Evolutionary conservation across 179 eudicot species (phyloP).

Genomic region (Patellifolia procumbens): DNA sequence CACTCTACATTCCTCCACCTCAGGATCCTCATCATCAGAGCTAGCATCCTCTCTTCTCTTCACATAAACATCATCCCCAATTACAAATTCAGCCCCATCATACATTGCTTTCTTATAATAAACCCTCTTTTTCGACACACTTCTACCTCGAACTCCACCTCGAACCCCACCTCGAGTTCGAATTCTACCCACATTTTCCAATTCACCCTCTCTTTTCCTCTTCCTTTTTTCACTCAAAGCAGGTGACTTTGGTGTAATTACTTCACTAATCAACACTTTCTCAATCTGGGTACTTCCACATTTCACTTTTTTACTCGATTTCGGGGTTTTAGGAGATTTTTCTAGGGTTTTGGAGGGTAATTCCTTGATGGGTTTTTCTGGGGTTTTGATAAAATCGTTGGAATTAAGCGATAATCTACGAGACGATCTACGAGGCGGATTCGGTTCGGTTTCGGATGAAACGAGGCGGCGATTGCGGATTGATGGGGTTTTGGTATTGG

Average conservation of each 20-base stretch:
- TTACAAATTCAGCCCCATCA: conserved; percentile 75
- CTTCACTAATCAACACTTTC: conserved; percentile 4
- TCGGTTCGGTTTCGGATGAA: conserved; percentile 2
- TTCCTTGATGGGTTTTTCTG: conserved; percentile 12
- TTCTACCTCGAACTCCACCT: conserved; percentile 16
- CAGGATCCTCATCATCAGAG: conserved; percentile 75
- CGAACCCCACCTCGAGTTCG: conserved; percentile 20
- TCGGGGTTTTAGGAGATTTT: conserved; percentile 32
- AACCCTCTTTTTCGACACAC: conserved; percentile 49
- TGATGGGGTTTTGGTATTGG: conserved; percentile 39
- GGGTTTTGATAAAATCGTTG: conserved; percentile 25
- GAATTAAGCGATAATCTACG: conserved; percentile 32
- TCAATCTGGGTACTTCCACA: conserved; percentile 10
- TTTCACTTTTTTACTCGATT: conserved; percentile 23
- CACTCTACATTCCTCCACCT: conserved; percentile 79
- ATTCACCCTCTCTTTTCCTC: conserved; percentile 36
- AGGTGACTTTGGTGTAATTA: conserved; percentile 51
- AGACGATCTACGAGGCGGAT: conserved; percentile 34
- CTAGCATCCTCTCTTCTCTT: conserved; percentile 80
- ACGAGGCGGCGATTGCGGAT: not conserved
- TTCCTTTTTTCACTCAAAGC: conserved; percentile 44
- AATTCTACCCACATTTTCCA: conserved; percentile 11
- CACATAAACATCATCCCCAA: conserved; percentile 84
- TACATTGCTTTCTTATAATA: conserved; percentile 75
- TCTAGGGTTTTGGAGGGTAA: conserved; percentile 20